Evolutionary conservation across 2,329 filamentous ascomycete species (phyloP).

Genomic region (Calonectria crousiana): DNA sequence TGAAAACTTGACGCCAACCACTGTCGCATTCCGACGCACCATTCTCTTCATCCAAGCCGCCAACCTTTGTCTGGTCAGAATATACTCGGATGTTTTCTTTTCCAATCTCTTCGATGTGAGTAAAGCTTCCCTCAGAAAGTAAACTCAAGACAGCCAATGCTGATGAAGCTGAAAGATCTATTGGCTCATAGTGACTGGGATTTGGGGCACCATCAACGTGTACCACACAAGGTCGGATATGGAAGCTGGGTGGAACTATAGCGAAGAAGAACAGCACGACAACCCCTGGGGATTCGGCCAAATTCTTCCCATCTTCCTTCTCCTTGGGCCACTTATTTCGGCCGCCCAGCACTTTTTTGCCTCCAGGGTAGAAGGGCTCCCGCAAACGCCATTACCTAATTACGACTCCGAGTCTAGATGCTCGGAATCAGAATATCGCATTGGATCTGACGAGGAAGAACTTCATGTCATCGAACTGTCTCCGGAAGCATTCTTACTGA

Average conservation of each 20-base stretch:
- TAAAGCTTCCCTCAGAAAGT: not conserved
- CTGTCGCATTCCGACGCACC: not conserved
- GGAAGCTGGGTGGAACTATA: not conserved
- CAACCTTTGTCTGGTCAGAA: not conserved
- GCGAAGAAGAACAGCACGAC: not conserved
- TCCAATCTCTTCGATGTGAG: conserved; percentile 1
- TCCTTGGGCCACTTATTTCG: conserved; percentile 1
- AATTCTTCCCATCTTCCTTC: not conserved
- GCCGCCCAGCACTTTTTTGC: not conserved
- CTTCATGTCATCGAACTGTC: not conserved
- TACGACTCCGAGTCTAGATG: not conserved
- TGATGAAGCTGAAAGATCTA: not conserved
- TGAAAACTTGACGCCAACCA: not conserved
- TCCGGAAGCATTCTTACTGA: not conserved
- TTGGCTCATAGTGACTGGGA: not conserved
- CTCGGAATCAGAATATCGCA: not conserved
- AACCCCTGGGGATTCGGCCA: conserved; percentile 21
- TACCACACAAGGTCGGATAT: not conserved
- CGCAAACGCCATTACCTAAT: not conserved
- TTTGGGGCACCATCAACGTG: not conserved
- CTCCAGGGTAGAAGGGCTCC: not conserved
- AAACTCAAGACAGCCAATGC: no score
- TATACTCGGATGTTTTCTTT: not conserved
- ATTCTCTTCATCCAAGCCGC: not conserved
- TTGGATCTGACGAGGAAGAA: not conserved